Evolutionary conservation across 2,329 filamentous ascomycete species (phyloP).

Genomic region (Alternaria solani): DNA sequence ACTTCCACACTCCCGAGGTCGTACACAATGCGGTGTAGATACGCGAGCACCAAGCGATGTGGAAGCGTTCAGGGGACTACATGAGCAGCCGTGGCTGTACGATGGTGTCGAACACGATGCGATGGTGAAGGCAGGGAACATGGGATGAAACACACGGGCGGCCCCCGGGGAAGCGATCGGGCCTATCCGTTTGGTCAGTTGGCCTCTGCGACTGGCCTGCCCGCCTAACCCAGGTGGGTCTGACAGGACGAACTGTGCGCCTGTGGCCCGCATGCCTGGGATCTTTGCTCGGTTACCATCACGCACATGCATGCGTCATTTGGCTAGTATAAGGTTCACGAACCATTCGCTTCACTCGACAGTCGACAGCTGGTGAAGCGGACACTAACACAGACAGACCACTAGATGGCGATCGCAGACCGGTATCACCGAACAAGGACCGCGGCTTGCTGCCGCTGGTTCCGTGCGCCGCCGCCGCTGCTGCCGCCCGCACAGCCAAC

Average conservation of each 20-base stretch:
- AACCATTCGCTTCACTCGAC: constrained; percentile 6
- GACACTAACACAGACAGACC: background rate
- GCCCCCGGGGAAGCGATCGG: constrained; percentile 15
- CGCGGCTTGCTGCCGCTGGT: constrained; percentile 19
- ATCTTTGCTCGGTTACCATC: constrained; percentile 3
- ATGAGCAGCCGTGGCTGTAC: constrained; percentile 11
- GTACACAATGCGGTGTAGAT: constrained; percentile 10
- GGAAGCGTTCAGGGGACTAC: constrained; percentile 3
- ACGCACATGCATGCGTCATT: constrained; percentile 8
- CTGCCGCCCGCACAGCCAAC: constrained; percentile 9
- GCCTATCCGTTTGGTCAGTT: constrained; percentile 19
- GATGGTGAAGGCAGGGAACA: constrained; percentile 19
- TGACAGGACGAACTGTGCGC: constrained; percentile 21
- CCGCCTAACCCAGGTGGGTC: constrained; percentile 12
- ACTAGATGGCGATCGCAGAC: constrained; percentile 12
- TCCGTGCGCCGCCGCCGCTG: constrained; percentile 23
- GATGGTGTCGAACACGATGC: constrained; percentile 14
- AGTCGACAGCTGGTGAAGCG: background rate
- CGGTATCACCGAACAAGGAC: constrained; percentile 21
- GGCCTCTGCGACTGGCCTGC: constrained; percentile 8
- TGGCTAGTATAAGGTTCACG: constrained; percentile 12
- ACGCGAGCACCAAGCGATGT: background rate
- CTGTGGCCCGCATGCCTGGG: constrained; percentile 10
- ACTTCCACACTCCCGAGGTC: background rate
- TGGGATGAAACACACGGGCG: constrained; percentile 18